Conservation (phyloP, 2,329 filamentous ascomycete species). For the Botrytis squamosa region DNA sequence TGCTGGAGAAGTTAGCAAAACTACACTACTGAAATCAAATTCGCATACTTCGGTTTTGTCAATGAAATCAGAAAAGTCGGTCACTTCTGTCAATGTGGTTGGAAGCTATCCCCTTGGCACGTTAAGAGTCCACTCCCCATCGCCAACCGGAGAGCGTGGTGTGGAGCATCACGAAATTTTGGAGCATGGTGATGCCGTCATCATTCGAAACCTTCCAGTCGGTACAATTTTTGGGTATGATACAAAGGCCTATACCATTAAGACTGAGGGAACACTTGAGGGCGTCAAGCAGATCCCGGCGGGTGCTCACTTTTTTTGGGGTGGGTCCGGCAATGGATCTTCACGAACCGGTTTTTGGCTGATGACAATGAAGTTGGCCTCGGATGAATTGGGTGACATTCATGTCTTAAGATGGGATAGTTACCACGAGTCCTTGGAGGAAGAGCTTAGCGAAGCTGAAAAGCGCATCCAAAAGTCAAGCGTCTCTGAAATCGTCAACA, state of each 20-base stretch:
- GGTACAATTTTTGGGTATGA: constrained; percentile 38
- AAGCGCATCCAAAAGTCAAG: constrained; percentile 46
- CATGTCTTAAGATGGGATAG: constrained; percentile 55
- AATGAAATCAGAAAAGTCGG: constrained; percentile 33
- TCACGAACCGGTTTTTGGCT: constrained; percentile 60
- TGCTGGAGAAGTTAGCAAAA: constrained; percentile 23
- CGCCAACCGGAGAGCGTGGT: constrained; percentile 27
- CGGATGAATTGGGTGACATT: constrained; percentile 37
- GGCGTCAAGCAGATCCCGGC: constrained; percentile 56
- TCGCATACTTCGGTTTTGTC: constrained; percentile 28
- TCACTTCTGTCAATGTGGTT: constrained; percentile 38
- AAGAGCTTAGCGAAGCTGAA: constrained; percentile 48
- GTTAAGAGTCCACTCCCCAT: constrained; percentile 43
- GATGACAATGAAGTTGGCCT: constrained; percentile 32
- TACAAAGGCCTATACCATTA: constrained; percentile 47
- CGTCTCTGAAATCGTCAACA: constrained; percentile 32
- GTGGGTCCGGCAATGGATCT: constrained; percentile 49
- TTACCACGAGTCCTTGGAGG: constrained; percentile 53
- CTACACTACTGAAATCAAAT: constrained; percentile 31
- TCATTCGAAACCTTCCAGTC: constrained; percentile 51
- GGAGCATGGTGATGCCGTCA: constrained; percentile 48
- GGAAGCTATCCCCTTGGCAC: constrained; percentile 45
- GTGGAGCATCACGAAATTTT: constrained; percentile 32
- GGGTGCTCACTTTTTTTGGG: constrained; percentile 61
- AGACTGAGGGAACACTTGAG: constrained; percentile 48